Evolutionary conservation across 176 grass and related monocot species (phyloP).

Genomic region (Musa troglodytarum): DNA sequence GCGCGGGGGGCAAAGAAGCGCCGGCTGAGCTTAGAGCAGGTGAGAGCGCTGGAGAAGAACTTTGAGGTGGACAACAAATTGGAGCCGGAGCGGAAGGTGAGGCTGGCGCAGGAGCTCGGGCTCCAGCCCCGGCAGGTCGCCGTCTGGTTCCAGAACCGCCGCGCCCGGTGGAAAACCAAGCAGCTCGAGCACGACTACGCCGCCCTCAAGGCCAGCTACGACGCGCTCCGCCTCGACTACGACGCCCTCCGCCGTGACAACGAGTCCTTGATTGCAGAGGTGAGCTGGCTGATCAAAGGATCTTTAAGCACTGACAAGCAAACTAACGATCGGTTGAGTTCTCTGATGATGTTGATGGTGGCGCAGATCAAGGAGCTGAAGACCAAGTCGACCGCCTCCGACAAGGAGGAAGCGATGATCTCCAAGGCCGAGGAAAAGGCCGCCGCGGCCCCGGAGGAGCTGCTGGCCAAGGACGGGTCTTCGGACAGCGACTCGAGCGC

Average conservation of each 20-base stretch:
- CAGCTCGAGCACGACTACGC: not conserved
- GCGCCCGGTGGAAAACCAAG: no score
- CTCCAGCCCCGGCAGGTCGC: conserved; percentile 61
- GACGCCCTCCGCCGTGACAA: no score
- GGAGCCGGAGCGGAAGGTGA: conserved; percentile 70
- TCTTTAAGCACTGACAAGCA: conserved; percentile 1
- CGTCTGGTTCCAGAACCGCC: no score
- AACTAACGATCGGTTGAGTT: no score
- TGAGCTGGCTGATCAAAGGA: no score
- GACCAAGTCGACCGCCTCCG: conserved; percentile 28
- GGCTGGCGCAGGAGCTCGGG: conserved; percentile 64
- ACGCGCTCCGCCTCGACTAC: no score
- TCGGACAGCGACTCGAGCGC: conserved; percentile 62
- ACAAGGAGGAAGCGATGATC: conserved; percentile 18
- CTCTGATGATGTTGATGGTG: not conserved
- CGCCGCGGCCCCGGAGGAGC: not conserved
- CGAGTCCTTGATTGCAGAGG: no score
- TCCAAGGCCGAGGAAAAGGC: conserved; percentile 25
- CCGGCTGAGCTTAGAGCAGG: conserved; percentile 72
- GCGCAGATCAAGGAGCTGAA: conserved; percentile 57
- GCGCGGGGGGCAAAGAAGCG: conserved; percentile 34
- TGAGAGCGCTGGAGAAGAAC: conserved; percentile 69
- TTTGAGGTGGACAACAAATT: conserved; percentile 74
- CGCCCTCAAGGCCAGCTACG: no score
- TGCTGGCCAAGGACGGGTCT: conserved; percentile 32